Evolutionary conservation across 139 green algal genomes (phyloP).

Genomic region (Asterochloris erici): DNA sequence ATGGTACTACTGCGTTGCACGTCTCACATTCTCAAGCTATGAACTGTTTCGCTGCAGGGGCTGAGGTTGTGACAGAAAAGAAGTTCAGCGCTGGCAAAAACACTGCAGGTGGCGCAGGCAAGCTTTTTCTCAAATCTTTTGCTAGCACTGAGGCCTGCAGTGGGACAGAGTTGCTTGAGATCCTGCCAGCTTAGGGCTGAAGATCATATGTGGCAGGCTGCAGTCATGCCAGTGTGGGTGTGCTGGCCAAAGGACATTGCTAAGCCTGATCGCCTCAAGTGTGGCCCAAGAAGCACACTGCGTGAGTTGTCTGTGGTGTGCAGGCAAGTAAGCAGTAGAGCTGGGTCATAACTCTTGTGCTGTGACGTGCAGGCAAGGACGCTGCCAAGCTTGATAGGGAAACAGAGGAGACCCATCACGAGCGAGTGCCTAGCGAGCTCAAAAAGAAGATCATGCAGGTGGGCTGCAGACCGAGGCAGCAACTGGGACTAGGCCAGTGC

Average conservation of each 20-base stretch:
- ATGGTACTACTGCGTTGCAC: not conserved
- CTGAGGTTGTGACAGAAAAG: not conserved
- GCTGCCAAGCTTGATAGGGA: slow-evolving; percentile 83
- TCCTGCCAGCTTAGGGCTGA: too few relatives aligned
- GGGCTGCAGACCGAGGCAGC: too few relatives aligned
- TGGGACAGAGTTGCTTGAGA: too few relatives aligned
- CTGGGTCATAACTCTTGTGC: too few relatives aligned
- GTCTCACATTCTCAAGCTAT: not conserved
- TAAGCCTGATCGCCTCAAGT: too few relatives aligned
- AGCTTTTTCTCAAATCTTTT: not conserved
- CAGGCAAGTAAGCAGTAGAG: too few relatives aligned
- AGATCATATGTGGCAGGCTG: too few relatives aligned
- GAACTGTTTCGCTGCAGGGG: not conserved
- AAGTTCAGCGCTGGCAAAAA: slow-evolving; percentile 13
- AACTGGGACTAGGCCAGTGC: slow-evolving; percentile 7
- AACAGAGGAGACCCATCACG: slow-evolving; percentile 81
- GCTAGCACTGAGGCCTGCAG: too few relatives aligned
- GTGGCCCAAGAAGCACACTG: too few relatives aligned
- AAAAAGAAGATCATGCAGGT: slow-evolving; percentile 83
- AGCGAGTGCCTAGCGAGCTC: slow-evolving; percentile 86
- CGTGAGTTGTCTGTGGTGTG: too few relatives aligned
- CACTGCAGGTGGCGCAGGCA: slow-evolving; percentile 3
- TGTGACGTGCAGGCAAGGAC: slow-evolving; percentile 42
- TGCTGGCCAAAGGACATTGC: too few relatives aligned
- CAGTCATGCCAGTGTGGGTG: too few relatives aligned